Evolutionary conservation across 768 basidiomycete species (phyloP), one percentile per base, ranked within the genome.

Genomic region (Lactarius evosmus): DNA sequence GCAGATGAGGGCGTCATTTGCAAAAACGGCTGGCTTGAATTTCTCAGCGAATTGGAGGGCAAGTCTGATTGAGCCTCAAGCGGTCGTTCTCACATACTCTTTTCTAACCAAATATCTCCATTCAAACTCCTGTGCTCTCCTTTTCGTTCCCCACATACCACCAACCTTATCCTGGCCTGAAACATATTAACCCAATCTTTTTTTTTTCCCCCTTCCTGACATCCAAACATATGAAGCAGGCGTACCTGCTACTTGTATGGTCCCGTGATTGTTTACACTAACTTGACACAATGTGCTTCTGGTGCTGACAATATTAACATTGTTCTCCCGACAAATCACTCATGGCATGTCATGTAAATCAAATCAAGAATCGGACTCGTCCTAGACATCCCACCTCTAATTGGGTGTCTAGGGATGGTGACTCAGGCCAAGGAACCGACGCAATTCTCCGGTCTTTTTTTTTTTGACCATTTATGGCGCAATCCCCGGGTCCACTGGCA

Each of bases 1-100:
- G 11, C 70, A 93, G 92, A 95, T 71, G 86, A 90, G 70, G 97
- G 97, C 8, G 80, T 95, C 11, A 90, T 99, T 60, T 89, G 94
- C 74, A 98, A 98, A 81, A 95, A 96, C 76, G 84, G 83, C 0
- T 99, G 95, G 94, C 82, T 98, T 30, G 88, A 83, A 7, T 96
- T 96, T 76, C 77, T 98, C 40, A 84, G 80, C 56, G 84, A 88
- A 69, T 75, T 95, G 62, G 88, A 91, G 65, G 85, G 84, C 7
- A 66, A 68, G 57, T 5, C 38, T 4, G 14, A 11, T 41, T 66
- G 56, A 66, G 2, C n/a, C 22, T 25, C 22, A 19, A 17, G 8
- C 17, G 7, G 12, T n/a, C 3, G 4, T 11, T 34, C 11, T 55
- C 54, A 4, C n/a, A 7, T 2, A 14, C 33, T 16, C 16, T 6